Evolutionary conservation across 345 rosid genomes (phyloP), one percentile per base, ranked within the genome.

Genomic region (Syzygium aromaticum): DNA sequence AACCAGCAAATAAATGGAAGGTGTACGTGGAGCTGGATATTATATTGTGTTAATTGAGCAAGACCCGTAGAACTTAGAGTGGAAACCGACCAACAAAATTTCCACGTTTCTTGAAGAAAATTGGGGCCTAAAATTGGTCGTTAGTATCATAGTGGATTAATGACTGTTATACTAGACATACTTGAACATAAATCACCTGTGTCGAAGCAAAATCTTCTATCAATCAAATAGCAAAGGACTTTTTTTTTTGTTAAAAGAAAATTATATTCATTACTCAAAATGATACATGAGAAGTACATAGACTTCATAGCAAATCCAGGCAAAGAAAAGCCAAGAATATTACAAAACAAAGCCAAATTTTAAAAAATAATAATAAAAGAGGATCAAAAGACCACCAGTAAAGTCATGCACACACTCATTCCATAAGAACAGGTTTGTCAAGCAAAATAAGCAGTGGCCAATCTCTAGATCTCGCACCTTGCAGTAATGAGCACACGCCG

Each of bases 361-460:
- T 11, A 11, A 25, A 57, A 11, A 1, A 57, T 25, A 57, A 57
- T 5, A 43, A 43, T 43, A 43, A 43, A 25, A 0, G 28, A 57
- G 14, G 64, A 0, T 57, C 5, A 57, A 57, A 11, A 57, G 6
- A 25, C 0, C 12, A 57, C 27, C 14, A 25, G 64, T 5, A 25
- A 0, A 28, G 28, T 1, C 5, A 11, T 4, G 3, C 27, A 57
- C 64, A 57, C 0, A 1, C 28, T 25, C 1, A 1, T 6, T 57
- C 14, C 28, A 25, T 6, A 57, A 57, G 11, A 57, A 57, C 11
- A 1, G 4, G 11, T 57, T 6, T 57, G 5, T 57, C 15, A 57
- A 57, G 64, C 64, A 25, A 57, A 57, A 11, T 57, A 57, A 57
- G 25, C 3, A 0, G 12, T 2, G 0, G 1, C 0, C 28, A 25